phyloP scores from a whole-genome alignment of 306 rosid species.

The Dalbergia cochinchinensis region DNA sequence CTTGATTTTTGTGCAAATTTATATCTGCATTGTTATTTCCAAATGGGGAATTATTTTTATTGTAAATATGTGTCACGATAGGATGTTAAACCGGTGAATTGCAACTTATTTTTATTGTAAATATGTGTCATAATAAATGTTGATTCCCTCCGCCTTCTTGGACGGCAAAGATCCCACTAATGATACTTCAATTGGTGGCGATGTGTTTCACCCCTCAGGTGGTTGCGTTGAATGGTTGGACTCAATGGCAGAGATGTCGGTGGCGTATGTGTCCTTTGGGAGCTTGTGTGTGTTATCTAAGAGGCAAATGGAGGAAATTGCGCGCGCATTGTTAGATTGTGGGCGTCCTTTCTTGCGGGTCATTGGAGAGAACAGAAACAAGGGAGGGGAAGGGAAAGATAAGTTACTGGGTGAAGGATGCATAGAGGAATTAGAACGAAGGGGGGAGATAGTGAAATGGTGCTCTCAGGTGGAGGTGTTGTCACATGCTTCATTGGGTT shows the following conservation, averaged over 20 bases:
- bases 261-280: slow-evolving; percentile 70
- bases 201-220: not conserved
- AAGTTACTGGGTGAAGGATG: slow-evolving; percentile 24
- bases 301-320: slow-evolving; percentile 65
- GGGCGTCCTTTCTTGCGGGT: slow-evolving; percentile 68
- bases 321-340: slow-evolving; percentile 56
- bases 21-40: too few relatives aligned
- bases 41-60: too few relatives aligned
- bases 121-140: too few relatives aligned
- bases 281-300: slow-evolving; percentile 44
- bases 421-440: slow-evolving; percentile 41
- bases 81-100: too few relatives aligned
- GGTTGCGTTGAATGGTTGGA: slow-evolving; percentile 64
- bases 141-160: slow-evolving; percentile 54
- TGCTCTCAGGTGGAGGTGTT: slow-evolving; percentile 58
- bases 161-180: slow-evolving; percentile 36
- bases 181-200: slow-evolving; percentile 31
- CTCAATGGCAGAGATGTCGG: slow-evolving; percentile 46
- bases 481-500: slow-evolving; percentile 46
- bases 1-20: too few relatives aligned
- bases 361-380: slow-evolving; percentile 21
- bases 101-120: too few relatives aligned
- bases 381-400: slow-evolving; percentile 8
- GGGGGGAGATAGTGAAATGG: slow-evolving; percentile 58
- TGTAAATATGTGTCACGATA: too few relatives aligned